Base-by-base conservation (phyloP, 1,284 basidiomycete species). In the Tylopilus orsonianus region DNA sequence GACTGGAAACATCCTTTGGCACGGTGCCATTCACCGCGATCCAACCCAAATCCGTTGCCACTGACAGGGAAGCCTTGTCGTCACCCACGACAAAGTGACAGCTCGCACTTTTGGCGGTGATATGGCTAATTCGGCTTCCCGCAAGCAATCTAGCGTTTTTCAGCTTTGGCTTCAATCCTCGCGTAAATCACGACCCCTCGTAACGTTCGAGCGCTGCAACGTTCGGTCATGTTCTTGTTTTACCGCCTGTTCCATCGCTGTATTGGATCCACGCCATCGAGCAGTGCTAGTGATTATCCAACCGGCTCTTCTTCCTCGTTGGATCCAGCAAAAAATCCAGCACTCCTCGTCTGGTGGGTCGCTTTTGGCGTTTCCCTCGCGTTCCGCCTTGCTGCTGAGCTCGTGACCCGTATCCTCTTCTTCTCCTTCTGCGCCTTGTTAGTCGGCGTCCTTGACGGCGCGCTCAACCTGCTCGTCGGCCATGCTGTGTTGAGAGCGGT, bases 401-500 rank as follows among this genome's bases (percentile, higher is more conserved):
- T 57, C 36, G 48, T 41, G 27, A 44, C 55, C 39, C 46, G 49
- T 5, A 2, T 50, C 37, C 13, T 48, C n/a, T 23, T 41, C 5
- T 41, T 56, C 33, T 41, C 37, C 5, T 22, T 12, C 5, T 59
- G 56, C 19, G 23, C 19, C 2, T 29, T 59, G 8, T 19, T 51
- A 29, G 37, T 52, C 19, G 8, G 40, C 30, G 33, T 41, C 8
- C 34, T 55, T n/a, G 44, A 48, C 33, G 50, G 49, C 22, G 30
- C 33, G 13, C 45, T 59, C 22, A 44, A 36, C 39, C 26, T 49
- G 8, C 26, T 55, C 22, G 18, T 60, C 3, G 50, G 47, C 1
- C 46, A 55, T 23, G 49, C 45, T 3, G 41, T 58, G n/a, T 49
- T 59, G 37, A 49, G 34, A 45, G 42, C 41, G 6, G 41, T 35